Evolutionary conservation across 2,329 filamentous ascomycete species (phyloP).

Genomic region (Epichloe gansuensis): DNA sequence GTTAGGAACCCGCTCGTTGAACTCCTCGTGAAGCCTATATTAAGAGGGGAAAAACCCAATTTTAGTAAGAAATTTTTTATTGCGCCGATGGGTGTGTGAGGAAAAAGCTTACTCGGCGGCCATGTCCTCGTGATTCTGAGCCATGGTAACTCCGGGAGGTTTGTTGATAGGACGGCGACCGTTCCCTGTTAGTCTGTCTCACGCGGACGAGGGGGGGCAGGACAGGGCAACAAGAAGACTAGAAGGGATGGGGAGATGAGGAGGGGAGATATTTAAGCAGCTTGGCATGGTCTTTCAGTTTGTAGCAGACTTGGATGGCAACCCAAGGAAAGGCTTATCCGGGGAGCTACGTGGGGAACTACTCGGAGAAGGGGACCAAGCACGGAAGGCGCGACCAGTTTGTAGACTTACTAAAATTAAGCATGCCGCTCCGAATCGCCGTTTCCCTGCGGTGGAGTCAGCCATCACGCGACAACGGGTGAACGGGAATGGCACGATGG

Average conservation of each 20-base stretch:
- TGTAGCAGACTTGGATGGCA: too few relatives aligned
- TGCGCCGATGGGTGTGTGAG: background rate
- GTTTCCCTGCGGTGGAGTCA: too few relatives aligned
- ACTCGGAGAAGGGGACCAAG: background rate
- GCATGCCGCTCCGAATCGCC: too few relatives aligned
- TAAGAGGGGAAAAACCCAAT: background rate
- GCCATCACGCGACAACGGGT: too few relatives aligned
- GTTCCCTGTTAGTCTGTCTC: background rate
- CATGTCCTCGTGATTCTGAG: constrained; percentile 21
- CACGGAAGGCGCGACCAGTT: background rate
- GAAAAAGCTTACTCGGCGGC: constrained; percentile 19
- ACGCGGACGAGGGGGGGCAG: background rate
- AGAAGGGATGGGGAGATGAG: background rate
- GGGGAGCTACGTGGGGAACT: background rate
- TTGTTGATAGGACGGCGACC: background rate
- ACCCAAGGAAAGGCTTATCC: too few relatives aligned
- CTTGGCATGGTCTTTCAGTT: too few relatives aligned
- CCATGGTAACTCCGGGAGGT: constrained; percentile 13
- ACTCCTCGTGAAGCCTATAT: constrained; percentile 17
- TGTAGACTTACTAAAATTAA: too few relatives aligned
- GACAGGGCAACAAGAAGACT: background rate
- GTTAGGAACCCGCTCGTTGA: constrained; percentile 14
- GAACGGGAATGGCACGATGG: too few relatives aligned
- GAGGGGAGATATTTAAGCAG: background rate
- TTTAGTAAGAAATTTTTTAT: background rate